These are phyloP conservation scores for Oxytropis ochrocephala DNA, from an alignment of 306 rosid genomes.

Conservation along the genomic window DNA sequence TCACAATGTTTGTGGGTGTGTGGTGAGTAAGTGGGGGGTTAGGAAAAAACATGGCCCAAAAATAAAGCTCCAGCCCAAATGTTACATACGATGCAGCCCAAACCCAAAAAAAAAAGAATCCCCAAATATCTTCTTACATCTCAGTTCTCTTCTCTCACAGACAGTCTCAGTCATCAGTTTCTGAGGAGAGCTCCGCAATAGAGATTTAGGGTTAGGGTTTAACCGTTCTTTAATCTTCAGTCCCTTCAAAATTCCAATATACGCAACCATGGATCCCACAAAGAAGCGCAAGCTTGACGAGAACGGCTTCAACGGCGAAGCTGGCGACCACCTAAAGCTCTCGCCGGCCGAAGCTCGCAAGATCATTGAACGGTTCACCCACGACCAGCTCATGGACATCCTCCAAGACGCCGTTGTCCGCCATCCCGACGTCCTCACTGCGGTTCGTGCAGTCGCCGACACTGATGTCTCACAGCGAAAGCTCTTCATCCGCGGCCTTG, in stretches of 20 bases:
- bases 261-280: conserved; percentile 46
- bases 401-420: conserved; percentile 65
- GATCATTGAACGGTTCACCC: conserved; percentile 66
- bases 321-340: conserved; percentile 32
- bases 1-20: too few relatives aligned
- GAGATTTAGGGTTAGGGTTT: conserved; percentile 54
- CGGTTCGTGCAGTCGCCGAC: conserved; percentile 67
- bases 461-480: conserved; percentile 78
- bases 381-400: conserved; percentile 67
- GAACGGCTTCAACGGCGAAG: conserved; percentile 45
- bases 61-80: too few relatives aligned
- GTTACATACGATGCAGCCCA: too few relatives aligned
- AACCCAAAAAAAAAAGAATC: background rate
- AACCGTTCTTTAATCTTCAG: background rate
- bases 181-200: background rate
- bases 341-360: conserved; percentile 66
- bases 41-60: too few relatives aligned
- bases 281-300: conserved; percentile 91
- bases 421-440: conserved; percentile 70
- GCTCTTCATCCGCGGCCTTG: conserved; percentile 91
- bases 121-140: background rate
- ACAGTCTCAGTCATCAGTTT: background rate
- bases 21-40: too few relatives aligned
- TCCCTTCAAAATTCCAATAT: background rate
- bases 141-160: background rate